Base-by-base conservation (phyloP, 495 filamentous ascomycete species). In the Thozetella sp. region DNA sequence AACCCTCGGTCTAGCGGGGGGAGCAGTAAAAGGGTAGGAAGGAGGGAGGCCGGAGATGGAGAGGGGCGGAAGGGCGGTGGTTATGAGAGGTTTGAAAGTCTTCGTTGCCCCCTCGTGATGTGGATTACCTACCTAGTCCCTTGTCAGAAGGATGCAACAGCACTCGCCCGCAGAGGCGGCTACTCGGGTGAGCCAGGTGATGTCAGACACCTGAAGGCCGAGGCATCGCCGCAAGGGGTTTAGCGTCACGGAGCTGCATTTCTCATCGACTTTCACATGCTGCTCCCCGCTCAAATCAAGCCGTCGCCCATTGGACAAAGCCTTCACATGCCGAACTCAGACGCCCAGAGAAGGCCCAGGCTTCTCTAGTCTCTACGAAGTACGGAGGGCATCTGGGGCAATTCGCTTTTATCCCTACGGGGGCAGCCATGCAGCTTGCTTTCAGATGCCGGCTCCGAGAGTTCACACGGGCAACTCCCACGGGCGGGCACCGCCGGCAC, bases 121-220 rank as follows among this genome's bases (percentile, higher is more conserved):
- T 48, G n/a, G n/a, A n/a, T n/a, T n/a, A n/a, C n/a, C n/a, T 48
- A 20, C 30, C 30, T 15, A n/a, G n/a, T n/a, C 30, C 6, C 6
- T 37, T 37, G 13, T 52, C 52, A 22, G 52, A 34, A n/a, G 51
- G 22, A 26, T 12, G 25, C 24, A 3, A 20, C 43, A 17, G 30
- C 30, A 37, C 43, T 48, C 43, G 6, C n/a, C n/a, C n/a, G 20
- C 30, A 34, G 56, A 59, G 51, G 43, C 53, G 52, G 48, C 53
- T 17, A 19, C 24, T 55, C 30, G 27, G 51, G 25, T 3, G 20
- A 34, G 52, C 64, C 67, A 72, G 67, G 69, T 70, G 69, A 71
- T 72, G 71, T 72, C 71, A 73, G 67, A 65, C 67, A 60, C n/a
- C 51, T 17, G 23, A 37, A 63, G 57, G 56, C 70, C 71, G 71